Conservation (phyloP, 1,284 basidiomycete species). For the Abortiporus biennis region DNA sequence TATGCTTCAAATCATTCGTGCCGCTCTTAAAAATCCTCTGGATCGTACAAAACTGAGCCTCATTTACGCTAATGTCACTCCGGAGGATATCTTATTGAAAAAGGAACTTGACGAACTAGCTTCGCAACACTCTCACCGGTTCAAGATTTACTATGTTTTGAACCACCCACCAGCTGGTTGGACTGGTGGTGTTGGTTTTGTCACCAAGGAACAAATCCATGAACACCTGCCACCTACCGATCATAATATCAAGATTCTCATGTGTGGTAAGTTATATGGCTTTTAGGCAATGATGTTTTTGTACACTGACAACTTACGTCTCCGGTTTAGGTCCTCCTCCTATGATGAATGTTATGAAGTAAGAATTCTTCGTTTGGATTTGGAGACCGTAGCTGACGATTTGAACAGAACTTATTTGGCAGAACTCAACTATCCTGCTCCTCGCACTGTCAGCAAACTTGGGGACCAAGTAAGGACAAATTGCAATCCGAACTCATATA, state of each 20-base stretch:
- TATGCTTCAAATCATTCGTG: conserved; percentile 95
- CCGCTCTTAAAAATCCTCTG: conserved; percentile 78
- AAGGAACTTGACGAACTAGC: conserved; percentile 82
- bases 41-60: conserved; percentile 82
- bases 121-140: conserved; percentile 58
- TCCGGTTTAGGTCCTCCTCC: conserved; percentile 74
- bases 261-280: conserved; percentile 61
- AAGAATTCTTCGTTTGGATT: conserved; percentile 24
- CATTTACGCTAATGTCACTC: conserved; percentile 95
- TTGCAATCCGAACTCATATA: conserved; percentile 2
- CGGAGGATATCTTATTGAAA: conserved; percentile 84
- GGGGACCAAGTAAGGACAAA: conserved; percentile 71
- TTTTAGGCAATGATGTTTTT: conserved; percentile 2
- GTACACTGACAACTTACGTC: not conserved
- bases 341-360: conserved; percentile 98
- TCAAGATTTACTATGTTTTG: conserved; percentile 87
- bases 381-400: too few species aligned
- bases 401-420: conserved; percentile 88
- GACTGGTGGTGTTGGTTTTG: conserved; percentile 88
- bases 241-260: conserved; percentile 73
- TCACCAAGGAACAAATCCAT: conserved; percentile 91
- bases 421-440: conserved; percentile 82
- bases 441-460: conserved; percentile 89
- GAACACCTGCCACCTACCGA: conserved; percentile 60
- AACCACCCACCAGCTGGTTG: conserved; percentile 88